phyloP scores from a whole-genome alignment of 2,329 filamentous ascomycete genomes.

The Cladophialophora carrionii region DNA sequence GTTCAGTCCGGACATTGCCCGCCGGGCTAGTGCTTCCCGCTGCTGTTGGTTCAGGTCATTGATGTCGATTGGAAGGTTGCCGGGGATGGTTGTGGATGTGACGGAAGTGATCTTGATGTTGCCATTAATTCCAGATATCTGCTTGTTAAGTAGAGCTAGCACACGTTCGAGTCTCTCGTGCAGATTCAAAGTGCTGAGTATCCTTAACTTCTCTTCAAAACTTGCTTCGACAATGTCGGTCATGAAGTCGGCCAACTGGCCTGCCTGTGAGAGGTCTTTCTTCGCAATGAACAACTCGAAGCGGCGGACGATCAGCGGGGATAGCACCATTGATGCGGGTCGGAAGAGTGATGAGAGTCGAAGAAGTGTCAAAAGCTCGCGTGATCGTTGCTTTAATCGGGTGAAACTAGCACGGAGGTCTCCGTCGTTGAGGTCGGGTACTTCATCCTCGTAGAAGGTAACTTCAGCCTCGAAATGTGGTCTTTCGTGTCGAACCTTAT shows the following conservation, averaged over 20 bases:
- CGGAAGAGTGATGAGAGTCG: slow-evolving; percentile 83
- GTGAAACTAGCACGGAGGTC: slow-evolving; percentile 73
- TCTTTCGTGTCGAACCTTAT: slow-evolving; percentile 73
- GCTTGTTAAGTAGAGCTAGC: slow-evolving; percentile 78
- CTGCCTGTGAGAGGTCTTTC: slow-evolving; percentile 80
- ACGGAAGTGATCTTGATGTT: slow-evolving; percentile 84
- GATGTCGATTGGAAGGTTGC: slow-evolving; percentile 62
- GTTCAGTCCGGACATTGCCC: slow-evolving; percentile 51
- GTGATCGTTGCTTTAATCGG: slow-evolving; percentile 79
- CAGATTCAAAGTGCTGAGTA: slow-evolving; percentile 79
- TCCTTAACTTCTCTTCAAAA: slow-evolving; percentile 86
- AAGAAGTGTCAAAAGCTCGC: slow-evolving; percentile 82
- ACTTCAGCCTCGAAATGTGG: slow-evolving; percentile 87
- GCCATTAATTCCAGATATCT: slow-evolving; percentile 81
- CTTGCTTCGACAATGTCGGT: slow-evolving; percentile 84
- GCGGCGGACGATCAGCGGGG: slow-evolving; percentile 80
- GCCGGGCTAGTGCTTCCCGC: slow-evolving; percentile 48
- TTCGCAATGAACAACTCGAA: slow-evolving; percentile 85
- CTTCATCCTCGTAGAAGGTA: slow-evolving; percentile 66
- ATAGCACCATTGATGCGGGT: slow-evolving; percentile 69
- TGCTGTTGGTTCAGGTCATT: slow-evolving; percentile 55
- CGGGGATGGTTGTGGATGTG: slow-evolving; percentile 66
- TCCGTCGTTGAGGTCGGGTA: slow-evolving; percentile 58
- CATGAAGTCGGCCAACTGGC: slow-evolving; percentile 92
- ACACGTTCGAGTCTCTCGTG: slow-evolving; percentile 78